Base-by-base conservation (phyloP, 2,329 filamentous ascomycete species). In the Penicillium rolfsii region DNA sequence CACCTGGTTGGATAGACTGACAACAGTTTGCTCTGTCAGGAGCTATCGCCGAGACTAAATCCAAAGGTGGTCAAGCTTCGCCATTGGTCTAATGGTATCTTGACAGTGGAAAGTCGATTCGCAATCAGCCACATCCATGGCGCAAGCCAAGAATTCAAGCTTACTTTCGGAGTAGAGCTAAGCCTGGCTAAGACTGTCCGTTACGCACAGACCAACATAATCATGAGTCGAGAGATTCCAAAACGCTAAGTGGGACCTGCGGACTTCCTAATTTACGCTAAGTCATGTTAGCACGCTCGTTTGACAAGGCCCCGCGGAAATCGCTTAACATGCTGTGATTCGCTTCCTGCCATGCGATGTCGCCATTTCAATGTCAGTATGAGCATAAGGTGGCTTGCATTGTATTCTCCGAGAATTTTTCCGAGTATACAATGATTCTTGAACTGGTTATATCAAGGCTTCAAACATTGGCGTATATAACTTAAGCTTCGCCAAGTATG, bases 91-190 rank as follows among this genome's bases (percentile, higher is more conserved):
- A 24, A 46, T 24, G 4, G n/a, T 14, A 28, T 16, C 12, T n/a
- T 28, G 3, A n/a, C 14, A 1, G 43, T 2, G 43, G 43, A 46
- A 46, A 6, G 4, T 6, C 43, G 2, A 26, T 26, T 46, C 43
- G 43, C 24, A 26, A 46, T 46, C 43, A 46, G 43, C 43, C 43
- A 46, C 43, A 46, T 22, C 24, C 43, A 46, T 46, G 22, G 43
- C 43, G 43, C 43, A 26, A 46, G 43, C 7, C 12, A 46, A 16
- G 12, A 16, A 45, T 26, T 16, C 43, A 46, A 46, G 43, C 43
- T 46, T 46, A 26, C 22, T 7, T 28, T 22, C 19, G 19, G 19
- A 22, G 19, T 22, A 24, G n/a, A 6, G 24, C 43, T 26, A 12
- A 46, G 14, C 12, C 22, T 28, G 14, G n/a, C 38, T 40, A 40